These are phyloP conservation scores for Phytopythium ostracodes DNA, from an alignment of 352 stramenopile species.

Conservation along the genomic window DNA sequence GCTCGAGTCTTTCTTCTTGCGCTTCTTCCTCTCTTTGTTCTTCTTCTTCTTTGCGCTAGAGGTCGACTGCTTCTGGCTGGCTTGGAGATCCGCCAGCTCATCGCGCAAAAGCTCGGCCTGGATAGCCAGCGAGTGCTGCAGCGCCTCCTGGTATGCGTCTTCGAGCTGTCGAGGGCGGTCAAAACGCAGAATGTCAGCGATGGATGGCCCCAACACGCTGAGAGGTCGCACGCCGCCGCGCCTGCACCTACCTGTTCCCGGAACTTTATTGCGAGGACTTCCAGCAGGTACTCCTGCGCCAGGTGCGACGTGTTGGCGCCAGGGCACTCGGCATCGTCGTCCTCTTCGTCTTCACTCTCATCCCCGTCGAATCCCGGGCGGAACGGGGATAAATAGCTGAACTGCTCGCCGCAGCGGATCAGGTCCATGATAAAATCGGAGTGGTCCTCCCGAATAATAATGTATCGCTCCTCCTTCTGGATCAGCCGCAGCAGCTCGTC, in stretches of 20 bases:
- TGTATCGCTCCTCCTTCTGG: constrained; percentile 78
- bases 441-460: constrained; percentile 81
- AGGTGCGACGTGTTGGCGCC: constrained; percentile 73
- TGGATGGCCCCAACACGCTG: not conserved
- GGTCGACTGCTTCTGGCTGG: constrained; percentile 44
- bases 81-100: constrained; percentile 64
- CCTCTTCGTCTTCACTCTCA: constrained; percentile 43
- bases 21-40: constrained; percentile 76
- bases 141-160: constrained; percentile 68
- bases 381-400: constrained; percentile 59
- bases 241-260: constrained; percentile 52
- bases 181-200: constrained; percentile 1
- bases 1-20: constrained; percentile 46
- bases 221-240: not conserved
- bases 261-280: constrained; percentile 79
- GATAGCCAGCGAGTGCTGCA: constrained; percentile 71
- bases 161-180: constrained; percentile 36
- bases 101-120: constrained; percentile 71
- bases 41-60: constrained; percentile 68
- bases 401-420: constrained; percentile 74
- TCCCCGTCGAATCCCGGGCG: constrained; percentile 32
- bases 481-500: constrained; percentile 70
- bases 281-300: constrained; percentile 72
- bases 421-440: constrained; percentile 79
- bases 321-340: constrained; percentile 61